Evolutionary conservation across 2,329 filamentous ascomycete species (phyloP), one percentile per base, ranked within the genome.

Genomic region (Colletotrichum sp.): DNA sequence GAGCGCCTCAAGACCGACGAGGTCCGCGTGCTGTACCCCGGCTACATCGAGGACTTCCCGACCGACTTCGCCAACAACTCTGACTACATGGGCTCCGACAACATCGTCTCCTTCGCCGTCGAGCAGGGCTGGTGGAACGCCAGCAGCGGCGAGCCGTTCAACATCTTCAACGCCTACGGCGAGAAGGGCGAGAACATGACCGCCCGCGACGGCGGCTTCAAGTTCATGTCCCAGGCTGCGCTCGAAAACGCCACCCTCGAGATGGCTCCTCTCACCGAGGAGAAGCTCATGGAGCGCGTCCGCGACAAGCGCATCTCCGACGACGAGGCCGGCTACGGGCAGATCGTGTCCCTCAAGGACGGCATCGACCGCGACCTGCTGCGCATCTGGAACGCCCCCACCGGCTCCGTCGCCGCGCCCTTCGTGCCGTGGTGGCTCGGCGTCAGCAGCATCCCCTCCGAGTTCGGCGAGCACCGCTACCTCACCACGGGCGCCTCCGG

Each of bases 261-360:
- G 18, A 89, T 88, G 81, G 84, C 83, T 2, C 88, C 89, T 0
- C 80, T 90, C n/a, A 88, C 87, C 0, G 89, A 90, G 75, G 80
- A 81, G 21, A 87, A 90, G 74, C 81, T 90, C 4, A 87, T 87
- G 78, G 83, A 85, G 73, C 78, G 80, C 30, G 80, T 82, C 16
- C 80, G 81, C 52, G 81, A 82, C 66, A 78, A 64, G 32, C 80
- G 81, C 69, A 77, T 81, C 66, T 70, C 79, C 21, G 80, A 82
- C 59, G 81, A 81, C 69, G 75, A 82, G 71, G 79, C 81, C 15
- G 80, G 81, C 18, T 82, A 82, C 76, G 81, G 81, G 2, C 80
- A 82, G 68, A 78, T 82, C 21, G 79, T 81, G 28, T 79, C 78
- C 34, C 76, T 82, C 7, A 76, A 76, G 59, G 77, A 32, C 9